These are phyloP conservation scores for Torulaspora maleeae DNA, from an alignment of 805 yeast genomes.

Conservation along the genomic window DNA sequence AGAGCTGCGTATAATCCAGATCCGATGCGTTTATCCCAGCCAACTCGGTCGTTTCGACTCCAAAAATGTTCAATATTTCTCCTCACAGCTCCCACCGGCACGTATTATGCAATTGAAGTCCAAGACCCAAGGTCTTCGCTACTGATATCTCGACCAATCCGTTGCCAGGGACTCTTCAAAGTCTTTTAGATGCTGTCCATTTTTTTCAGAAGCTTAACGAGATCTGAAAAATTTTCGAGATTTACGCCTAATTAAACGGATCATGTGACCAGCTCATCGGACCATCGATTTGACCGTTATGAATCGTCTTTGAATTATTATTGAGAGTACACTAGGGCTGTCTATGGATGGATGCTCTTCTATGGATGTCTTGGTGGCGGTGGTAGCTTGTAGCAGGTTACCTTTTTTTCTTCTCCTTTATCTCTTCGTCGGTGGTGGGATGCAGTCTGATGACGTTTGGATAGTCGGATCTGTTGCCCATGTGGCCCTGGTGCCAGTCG, in stretches of 20 bases:
- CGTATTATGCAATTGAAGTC: not conserved
- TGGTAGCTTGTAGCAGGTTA: not conserved
- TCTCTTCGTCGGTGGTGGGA: constrained; percentile 80
- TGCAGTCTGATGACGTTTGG: constrained; percentile 78
- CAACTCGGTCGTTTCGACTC: too few species aligned
- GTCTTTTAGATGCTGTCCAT: not conserved
- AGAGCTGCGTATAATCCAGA: not conserved
- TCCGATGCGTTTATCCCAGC: too few species aligned
- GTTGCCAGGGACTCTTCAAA: not conserved
- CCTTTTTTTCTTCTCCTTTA: constrained; percentile 48
- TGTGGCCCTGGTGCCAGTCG: constrained; percentile 94
- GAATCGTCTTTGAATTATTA: not conserved
- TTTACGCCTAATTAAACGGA: not conserved
- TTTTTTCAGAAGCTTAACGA: constrained; percentile 8
- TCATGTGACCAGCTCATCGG: not conserved
- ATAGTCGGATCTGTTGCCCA: constrained; percentile 66
- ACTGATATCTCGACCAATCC: not conserved
- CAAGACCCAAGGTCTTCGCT: not conserved
- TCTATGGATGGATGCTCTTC: constrained; percentile 1
- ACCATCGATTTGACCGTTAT: not conserved
- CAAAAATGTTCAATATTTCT: too few species aligned
- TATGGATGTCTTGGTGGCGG: not conserved
- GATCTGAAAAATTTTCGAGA: constrained; percentile 15
- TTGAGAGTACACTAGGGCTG: constrained; percentile 1
- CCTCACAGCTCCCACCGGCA: not conserved